These are phyloP conservation scores for Ogataea nonfermentans DNA, from an alignment of 805 yeast genomes.

Conservation along the genomic window DNA sequence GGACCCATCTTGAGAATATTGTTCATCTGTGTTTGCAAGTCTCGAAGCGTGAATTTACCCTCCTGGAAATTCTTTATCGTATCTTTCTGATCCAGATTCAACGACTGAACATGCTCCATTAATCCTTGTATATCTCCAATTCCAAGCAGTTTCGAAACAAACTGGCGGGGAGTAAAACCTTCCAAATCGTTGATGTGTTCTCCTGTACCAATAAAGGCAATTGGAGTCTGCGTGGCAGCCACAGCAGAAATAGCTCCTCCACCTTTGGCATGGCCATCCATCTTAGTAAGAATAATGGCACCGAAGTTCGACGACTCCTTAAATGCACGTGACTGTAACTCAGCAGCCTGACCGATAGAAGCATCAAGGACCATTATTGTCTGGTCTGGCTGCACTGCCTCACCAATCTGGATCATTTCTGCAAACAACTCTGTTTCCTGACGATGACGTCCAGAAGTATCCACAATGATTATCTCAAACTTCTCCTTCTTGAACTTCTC, in stretches of 20 bases:
- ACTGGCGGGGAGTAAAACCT: slow-evolving; percentile 83
- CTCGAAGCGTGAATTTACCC: slow-evolving; percentile 89
- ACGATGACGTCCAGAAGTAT: slow-evolving; percentile 96
- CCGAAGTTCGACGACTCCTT: slow-evolving; percentile 93
- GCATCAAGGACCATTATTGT: slow-evolving; percentile 98
- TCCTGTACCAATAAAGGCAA: slow-evolving; percentile 96
- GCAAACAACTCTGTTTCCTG: slow-evolving; percentile 89
- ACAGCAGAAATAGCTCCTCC: slow-evolving; percentile 99
- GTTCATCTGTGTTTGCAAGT: slow-evolving; percentile 91
- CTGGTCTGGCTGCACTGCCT: slow-evolving; percentile 87
- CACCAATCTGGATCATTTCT: slow-evolving; percentile 92
- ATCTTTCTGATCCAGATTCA: slow-evolving; percentile 85
- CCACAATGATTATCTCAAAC: slow-evolving; percentile 92
- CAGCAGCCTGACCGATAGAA: slow-evolving; percentile 98
- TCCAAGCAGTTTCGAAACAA: slow-evolving; percentile 88
- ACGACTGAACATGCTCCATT: slow-evolving; percentile 88
- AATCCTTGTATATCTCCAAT: slow-evolving; percentile 94
- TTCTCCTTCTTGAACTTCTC: slow-evolving; percentile 85
- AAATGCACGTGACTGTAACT: slow-evolving; percentile 89
- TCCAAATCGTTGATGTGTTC: slow-evolving; percentile 94
- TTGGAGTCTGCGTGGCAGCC: slow-evolving; percentile 94
- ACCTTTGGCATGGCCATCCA: slow-evolving; percentile 99
- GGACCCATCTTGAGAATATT: slow-evolving; percentile 98
- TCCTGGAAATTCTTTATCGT: slow-evolving; percentile 90
- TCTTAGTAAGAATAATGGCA: slow-evolving; percentile 88